A percentile compares a stretch with the other conserved stretches of the same genome.
Evolutionary conservation across 768 basidiomycete species (phyloP).

Genomic region (Mycena leptocephala): DNA sequence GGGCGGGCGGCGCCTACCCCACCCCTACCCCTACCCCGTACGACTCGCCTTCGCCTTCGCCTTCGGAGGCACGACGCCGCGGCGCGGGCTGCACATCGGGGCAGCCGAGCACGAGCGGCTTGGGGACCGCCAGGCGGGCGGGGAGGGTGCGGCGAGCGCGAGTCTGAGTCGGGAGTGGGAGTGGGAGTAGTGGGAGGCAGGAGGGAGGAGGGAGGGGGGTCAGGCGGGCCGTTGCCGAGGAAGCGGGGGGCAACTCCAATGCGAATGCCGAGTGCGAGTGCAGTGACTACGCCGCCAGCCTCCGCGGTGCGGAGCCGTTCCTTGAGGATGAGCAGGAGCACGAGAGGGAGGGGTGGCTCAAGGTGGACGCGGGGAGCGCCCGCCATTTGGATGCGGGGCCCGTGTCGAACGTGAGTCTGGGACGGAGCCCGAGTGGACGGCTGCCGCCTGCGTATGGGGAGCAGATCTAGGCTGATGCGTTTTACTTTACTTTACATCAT

Average conservation of each 20-base stretch:
- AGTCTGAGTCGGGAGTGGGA: no score
- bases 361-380: constrained; percentile 1
- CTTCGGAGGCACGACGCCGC: constrained; percentile 6
- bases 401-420: constrained; percentile 25
- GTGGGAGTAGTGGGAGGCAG: constrained; percentile 1
- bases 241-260: constrained; percentile 8
- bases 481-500: no score
- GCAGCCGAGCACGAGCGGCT: constrained; percentile 23
- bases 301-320: constrained; percentile 32
- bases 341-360: neutral
- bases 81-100: constrained; percentile 31
- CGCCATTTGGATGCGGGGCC: constrained; percentile 41
- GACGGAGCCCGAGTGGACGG: constrained; percentile 35
- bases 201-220: neutral
- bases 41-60: no score
- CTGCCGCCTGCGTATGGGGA: constrained; percentile 45
- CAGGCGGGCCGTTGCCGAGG: constrained; percentile 32
- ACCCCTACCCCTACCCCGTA: no score
- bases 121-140: neutral
- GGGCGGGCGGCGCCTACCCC: neutral
- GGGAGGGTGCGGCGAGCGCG: neutral
- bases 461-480: neutral
- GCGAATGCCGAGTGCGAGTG: neutral
- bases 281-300: neutral
- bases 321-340: constrained; percentile 18